Conservation (phyloP, 371 early-diverging fungal species). For the Lichtheimia hyalospora region DNA sequence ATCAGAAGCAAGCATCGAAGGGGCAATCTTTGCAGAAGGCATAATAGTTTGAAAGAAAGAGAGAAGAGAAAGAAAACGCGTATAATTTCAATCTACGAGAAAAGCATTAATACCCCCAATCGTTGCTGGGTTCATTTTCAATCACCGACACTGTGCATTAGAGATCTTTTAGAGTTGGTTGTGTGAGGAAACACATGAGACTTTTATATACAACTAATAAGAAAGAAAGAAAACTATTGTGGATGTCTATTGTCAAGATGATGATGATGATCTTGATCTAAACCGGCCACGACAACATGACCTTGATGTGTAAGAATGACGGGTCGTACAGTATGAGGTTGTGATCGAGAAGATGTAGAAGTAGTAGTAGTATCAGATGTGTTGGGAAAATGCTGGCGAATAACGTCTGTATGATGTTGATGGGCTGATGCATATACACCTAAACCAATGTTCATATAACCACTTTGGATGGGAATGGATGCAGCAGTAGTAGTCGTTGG, state of each 20-base stretch:
- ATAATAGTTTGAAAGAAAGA: slow-evolving; percentile 24
- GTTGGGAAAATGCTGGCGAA: slow-evolving; percentile 42
- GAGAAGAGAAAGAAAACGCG: neutral
- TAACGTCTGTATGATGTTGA: slow-evolving; percentile 52
- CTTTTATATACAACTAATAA: slow-evolving; percentile 6
- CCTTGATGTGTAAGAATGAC: slow-evolving; percentile 21
- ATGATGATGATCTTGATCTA: slow-evolving; percentile 5
- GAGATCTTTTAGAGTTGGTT: no score
- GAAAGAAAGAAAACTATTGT: slow-evolving; percentile 1
- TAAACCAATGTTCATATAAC: slow-evolving; percentile 46
- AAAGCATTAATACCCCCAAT: no score
- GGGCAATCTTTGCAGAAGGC: slow-evolving; percentile 81
- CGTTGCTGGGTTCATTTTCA: no score
- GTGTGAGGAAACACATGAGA: no score
- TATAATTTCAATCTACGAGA: neutral
- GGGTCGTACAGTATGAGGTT: slow-evolving; percentile 9
- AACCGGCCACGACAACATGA: slow-evolving; percentile 24
- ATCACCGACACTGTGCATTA: no score
- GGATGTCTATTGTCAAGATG: slow-evolving; percentile 1
- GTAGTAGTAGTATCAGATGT: slow-evolving; percentile 2
- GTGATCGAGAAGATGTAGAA: no score
- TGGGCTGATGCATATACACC: slow-evolving; percentile 57
- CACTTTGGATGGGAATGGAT: slow-evolving; percentile 18
- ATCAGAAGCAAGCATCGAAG: slow-evolving; percentile 93
- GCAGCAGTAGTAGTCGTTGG: slow-evolving; percentile 5